Percentiles rank a stretch among this genome's conserved stretches.
Conservation (phyloP, 441 rosid genomes). For the Manihot esculenta region DNA sequence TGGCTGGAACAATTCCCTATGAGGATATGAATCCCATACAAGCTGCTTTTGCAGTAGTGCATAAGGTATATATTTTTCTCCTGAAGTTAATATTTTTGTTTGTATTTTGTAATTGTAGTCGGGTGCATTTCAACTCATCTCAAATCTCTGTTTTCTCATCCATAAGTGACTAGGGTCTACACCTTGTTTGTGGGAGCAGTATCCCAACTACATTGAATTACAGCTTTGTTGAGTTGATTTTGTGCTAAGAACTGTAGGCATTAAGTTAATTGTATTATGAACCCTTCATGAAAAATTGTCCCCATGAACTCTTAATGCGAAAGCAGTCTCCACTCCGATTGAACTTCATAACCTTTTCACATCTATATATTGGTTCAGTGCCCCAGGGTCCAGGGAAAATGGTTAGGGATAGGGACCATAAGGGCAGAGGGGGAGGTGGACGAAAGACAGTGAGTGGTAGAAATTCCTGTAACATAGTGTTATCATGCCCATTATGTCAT, state of each 20-base stretch:
- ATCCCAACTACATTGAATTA: not conserved
- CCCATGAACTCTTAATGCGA: not conserved
- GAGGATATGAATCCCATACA: constrained; percentile 98
- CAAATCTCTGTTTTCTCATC: not conserved
- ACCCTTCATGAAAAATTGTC: not conserved
- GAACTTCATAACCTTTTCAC: not conserved
- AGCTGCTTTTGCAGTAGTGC: constrained; percentile 97
- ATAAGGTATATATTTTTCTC: constrained; percentile 54
- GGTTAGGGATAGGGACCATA: too few relatives aligned
- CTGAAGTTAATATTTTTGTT: not conserved
- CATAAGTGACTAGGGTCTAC: not conserved
- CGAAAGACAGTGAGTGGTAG: too few relatives aligned
- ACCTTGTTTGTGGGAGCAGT: not conserved
- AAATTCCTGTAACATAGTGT: too few relatives aligned
- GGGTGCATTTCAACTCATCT: not conserved
- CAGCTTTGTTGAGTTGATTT: not conserved
- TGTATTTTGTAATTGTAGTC: not conserved
- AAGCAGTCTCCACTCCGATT: not conserved
- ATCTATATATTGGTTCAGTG: not conserved
- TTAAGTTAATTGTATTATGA: constrained; percentile 7
- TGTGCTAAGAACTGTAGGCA: not conserved
- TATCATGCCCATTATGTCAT: too few relatives aligned
- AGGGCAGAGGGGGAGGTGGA: too few relatives aligned
- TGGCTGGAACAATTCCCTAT: constrained; percentile 83
- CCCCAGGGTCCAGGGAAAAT: too few relatives aligned